Conservation (phyloP, 208 protist genomes). For the Vickermania spadyakhi region DNA sequence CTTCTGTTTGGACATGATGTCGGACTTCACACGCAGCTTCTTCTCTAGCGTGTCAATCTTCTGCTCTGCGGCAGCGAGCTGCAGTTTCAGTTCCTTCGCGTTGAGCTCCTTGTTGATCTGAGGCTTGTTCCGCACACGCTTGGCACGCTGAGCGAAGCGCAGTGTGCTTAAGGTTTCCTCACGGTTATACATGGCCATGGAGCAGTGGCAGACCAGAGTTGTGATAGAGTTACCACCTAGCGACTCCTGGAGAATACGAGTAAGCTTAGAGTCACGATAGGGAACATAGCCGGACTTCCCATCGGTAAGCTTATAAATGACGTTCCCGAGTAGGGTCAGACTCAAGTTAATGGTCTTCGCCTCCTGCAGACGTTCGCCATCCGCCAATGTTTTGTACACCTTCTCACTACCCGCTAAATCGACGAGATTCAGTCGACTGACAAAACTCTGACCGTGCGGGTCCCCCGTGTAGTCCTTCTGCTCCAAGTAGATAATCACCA, state of each 20-base stretch:
- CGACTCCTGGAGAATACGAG: constrained; percentile 48
- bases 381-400: constrained; percentile 37
- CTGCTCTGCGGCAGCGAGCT: constrained; percentile 25
- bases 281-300: constrained; percentile 34
- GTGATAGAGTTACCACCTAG: constrained; percentile 48
- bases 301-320: constrained; percentile 65
- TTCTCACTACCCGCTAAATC: constrained; percentile 86
- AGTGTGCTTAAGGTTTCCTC: constrained; percentile 56
- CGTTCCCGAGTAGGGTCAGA: constrained; percentile 74
- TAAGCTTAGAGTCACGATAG: constrained; percentile 72
- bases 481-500: constrained; percentile 32
- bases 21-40: constrained; percentile 20
- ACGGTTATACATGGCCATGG: constrained; percentile 11
- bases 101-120: constrained; percentile 35
- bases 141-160: constrained; percentile 50
- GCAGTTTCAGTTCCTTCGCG: constrained; percentile 21
- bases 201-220: constrained; percentile 43
- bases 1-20: constrained; percentile 5
- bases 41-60: constrained; percentile 35
- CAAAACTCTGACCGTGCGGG: constrained; percentile 9
- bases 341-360: constrained; percentile 82
- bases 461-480: constrained; percentile 19
- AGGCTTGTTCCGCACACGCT: constrained; percentile 43
- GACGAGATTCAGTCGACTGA: constrained; percentile 48
- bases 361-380: constrained; percentile 32